These are phyloP conservation scores for Fusarium torulosum DNA, from an alignment of 2,329 filamentous ascomycete genomes.

Conservation along the genomic window DNA sequence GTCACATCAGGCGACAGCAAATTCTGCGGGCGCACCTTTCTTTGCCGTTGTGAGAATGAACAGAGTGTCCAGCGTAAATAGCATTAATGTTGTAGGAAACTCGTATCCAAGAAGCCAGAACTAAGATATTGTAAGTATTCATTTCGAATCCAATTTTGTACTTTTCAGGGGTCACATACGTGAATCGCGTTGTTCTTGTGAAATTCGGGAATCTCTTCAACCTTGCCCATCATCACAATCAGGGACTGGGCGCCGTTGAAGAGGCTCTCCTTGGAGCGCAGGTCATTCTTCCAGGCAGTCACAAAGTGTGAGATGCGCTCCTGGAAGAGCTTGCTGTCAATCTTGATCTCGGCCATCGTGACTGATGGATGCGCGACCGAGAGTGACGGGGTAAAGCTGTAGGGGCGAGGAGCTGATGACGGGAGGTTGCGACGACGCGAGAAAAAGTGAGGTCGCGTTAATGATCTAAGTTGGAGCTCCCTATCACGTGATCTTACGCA, in stretches of 20 bases:
- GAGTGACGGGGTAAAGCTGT: conserved; percentile 43
- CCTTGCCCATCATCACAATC: conserved; percentile 93
- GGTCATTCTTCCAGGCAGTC: conserved; percentile 95
- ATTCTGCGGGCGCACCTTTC: conserved; percentile 75
- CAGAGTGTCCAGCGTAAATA: conserved; percentile 88
- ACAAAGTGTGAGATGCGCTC: conserved; percentile 90
- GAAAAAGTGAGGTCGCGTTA: conserved; percentile 59
- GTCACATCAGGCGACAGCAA: conserved; percentile 7
- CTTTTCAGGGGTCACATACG: conserved; percentile 65
- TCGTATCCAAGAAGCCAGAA: conserved; percentile 99
- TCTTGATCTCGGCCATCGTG: conserved; percentile 86
- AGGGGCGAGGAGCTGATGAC: conserved; percentile 45
- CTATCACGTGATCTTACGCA: conserved; percentile 53
- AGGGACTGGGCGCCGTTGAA: conserved; percentile 91
- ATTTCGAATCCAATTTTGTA: conserved; percentile 2
- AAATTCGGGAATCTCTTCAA: conserved; percentile 86
- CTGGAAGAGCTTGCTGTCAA: conserved; percentile 94
- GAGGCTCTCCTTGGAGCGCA: conserved; percentile 84
- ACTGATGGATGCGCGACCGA: conserved; percentile 52
- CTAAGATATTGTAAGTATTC: conserved; percentile 61
- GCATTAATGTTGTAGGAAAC: conserved; percentile 94
- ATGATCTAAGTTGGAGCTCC: conserved; percentile 50
- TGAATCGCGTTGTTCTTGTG: conserved; percentile 98
- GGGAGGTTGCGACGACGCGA: conserved; percentile 53
- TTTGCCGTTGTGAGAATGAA: conserved; percentile 97